Base-by-base conservation (phyloP, 2,329 filamentous ascomycete genomes). In the Trichoderma harzianum region DNA sequence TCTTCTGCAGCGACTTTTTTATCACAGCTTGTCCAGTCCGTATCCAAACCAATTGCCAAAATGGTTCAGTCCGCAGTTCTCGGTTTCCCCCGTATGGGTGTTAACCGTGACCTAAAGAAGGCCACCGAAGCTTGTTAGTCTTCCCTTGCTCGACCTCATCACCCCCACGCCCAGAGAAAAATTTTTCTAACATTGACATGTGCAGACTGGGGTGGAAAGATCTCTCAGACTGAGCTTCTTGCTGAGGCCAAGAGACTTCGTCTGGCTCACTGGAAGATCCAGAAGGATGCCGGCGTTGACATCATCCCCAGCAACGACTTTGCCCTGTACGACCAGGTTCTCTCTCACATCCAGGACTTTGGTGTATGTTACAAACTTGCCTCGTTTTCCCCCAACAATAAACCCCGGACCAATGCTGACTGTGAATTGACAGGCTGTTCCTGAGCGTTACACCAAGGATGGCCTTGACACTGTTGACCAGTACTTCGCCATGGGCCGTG, bases 231-330 rank as follows among this genome's bases (percentile, higher is more conserved):
- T 75, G 94, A 97, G 75, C 93, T 99, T 78, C 88, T 98, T 78
- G 89, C 90, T 74, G 96, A 98, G 91, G 96, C 93, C 84, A 98
- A 98, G 93, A 91, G 94, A 83, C 93, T 99, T 74, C 93, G 96
- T 87, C 89, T 95, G 77, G 94, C 92, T 80, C 96, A 99, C 91
- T 99, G 96, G 96, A 94, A 97, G 88, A 97, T 99, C 86, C 96
- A 99, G 89, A 95, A 99, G 89, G 91, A 97, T 85, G 96, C 96
- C 77, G 96, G 96, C 81, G 95, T 98, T 84, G 93, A 98, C 82
- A 88, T 96, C 86, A 98, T 99, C 82, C 96, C 96, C 83, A 97
- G 93, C 92, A 99, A 99, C 84, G 96, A 99, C 90, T 99, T 99
- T 82, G 94, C 96, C 78, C 94, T 94, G 86, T 99, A 99, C 86